Evolutionary conservation across 2,329 filamentous ascomycete species (phyloP).

Genomic region (Huntiella moniliformis): DNA sequence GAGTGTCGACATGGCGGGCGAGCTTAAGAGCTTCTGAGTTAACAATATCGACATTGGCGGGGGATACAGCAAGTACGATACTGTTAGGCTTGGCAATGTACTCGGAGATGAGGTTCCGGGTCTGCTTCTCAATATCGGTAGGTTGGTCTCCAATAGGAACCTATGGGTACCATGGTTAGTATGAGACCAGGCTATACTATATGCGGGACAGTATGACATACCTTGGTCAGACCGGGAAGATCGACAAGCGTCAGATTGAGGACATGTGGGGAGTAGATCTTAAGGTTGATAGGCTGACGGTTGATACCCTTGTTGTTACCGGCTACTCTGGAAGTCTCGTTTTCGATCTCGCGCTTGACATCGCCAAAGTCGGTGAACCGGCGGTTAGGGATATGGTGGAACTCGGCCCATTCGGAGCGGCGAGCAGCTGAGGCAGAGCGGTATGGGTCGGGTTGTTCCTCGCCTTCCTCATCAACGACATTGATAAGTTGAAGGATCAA

Average conservation of each 20-base stretch:
- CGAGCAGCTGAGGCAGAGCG: constrained; percentile 53
- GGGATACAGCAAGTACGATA: constrained; percentile 89
- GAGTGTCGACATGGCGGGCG: constrained; percentile 86
- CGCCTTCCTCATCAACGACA: constrained; percentile 57
- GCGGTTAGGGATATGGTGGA: constrained; percentile 81
- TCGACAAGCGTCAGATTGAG: constrained; percentile 93
- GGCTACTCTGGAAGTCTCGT: constrained; percentile 77
- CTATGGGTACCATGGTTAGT: constrained; percentile 21
- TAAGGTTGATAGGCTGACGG: constrained; percentile 90
- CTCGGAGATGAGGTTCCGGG: constrained; percentile 84
- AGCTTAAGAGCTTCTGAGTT: constrained; percentile 97
- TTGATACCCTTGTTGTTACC: constrained; percentile 98
- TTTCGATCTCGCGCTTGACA: constrained; percentile 92
- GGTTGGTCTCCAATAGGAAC: constrained; percentile 96
- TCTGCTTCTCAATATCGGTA: constrained; percentile 96
- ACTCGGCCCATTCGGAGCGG: constrained; percentile 72
- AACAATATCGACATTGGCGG: constrained; percentile 93
- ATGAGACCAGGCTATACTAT: constrained; percentile 6
- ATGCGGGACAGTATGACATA: constrained; percentile 19
- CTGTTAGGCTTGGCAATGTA: constrained; percentile 99
- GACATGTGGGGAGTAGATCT: constrained; percentile 94
- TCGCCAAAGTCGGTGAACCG: constrained; percentile 81
- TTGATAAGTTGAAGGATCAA: constrained; percentile 98
- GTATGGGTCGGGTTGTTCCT: constrained; percentile 53
- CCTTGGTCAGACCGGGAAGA: constrained; percentile 87